Evolutionary conservation across 1,284 basidiomycete species (phyloP).

Genomic region (Lentinula novae-zelandiae): DNA sequence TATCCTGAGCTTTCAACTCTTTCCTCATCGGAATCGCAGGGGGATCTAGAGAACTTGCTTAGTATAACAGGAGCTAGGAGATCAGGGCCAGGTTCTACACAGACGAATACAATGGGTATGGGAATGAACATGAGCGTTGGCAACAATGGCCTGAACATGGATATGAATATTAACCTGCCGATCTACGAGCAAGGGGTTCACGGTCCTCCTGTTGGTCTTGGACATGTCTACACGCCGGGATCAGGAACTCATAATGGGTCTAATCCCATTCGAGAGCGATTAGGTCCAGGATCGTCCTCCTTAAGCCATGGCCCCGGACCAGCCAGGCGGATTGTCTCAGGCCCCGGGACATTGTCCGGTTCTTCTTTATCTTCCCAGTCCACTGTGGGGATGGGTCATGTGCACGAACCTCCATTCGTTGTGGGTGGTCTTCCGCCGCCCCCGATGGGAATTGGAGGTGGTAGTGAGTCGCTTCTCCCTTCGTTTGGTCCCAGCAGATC

Average conservation of each 20-base stretch:
- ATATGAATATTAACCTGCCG: neutral
- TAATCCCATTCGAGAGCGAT: neutral
- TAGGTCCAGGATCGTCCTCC: neutral
- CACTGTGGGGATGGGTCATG: neutral
- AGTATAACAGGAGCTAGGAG: neutral
- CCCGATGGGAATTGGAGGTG: neutral
- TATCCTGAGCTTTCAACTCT: constrained; percentile 56
- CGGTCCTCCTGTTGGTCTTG: neutral
- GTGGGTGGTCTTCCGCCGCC: neutral
- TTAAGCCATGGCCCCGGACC: neutral
- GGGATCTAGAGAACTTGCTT: constrained; percentile 43
- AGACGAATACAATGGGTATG: neutral
- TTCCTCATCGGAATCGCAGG: constrained; percentile 44
- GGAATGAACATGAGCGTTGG: neutral
- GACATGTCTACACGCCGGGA: neutral
- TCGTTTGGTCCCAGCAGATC: neutral
- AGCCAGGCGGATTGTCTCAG: neutral
- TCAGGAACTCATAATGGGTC: neutral
- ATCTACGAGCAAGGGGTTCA: neutral
- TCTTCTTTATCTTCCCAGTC: neutral
- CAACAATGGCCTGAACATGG: neutral
- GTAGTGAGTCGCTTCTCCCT: neutral
- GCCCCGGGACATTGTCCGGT: neutral
- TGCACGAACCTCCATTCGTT: neutral
- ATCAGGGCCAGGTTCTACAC: neutral